Conservation (phyloP, 352 stramenopile genomes). For the Pythium rishiriense region DNA sequence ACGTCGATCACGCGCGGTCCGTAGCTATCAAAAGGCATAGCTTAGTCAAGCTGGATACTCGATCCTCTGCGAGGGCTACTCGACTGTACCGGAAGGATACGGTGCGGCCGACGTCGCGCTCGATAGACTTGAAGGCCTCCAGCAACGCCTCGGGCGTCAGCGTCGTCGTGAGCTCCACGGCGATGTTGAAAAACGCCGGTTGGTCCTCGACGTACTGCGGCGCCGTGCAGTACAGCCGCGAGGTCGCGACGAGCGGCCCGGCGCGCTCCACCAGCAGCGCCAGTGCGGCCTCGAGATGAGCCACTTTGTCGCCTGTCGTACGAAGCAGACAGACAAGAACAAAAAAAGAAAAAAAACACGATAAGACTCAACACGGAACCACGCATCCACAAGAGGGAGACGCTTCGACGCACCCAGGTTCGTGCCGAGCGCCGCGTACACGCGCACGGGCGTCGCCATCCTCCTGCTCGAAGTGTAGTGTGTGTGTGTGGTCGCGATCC, state of each 20-base stretch:
- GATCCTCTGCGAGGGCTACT: too few relatives aligned
- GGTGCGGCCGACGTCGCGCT: slow-evolving; percentile 86
- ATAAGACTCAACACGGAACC: not conserved
- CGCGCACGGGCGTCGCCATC: slow-evolving; percentile 20
- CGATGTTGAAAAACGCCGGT: slow-evolving; percentile 94
- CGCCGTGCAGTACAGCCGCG: slow-evolving; percentile 90
- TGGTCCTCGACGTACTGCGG: slow-evolving; percentile 96
- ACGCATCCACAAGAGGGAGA: not conserved
- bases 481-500: too few relatives aligned
- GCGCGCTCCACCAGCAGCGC: slow-evolving; percentile 46
- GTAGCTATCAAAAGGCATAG: too few relatives aligned
- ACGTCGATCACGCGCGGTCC: slow-evolving; percentile 94
- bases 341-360: not conserved
- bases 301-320: slow-evolving; percentile 72
- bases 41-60: too few relatives aligned
- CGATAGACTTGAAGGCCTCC: slow-evolving; percentile 86
- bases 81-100: slow-evolving; percentile 63
- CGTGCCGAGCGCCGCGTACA: slow-evolving; percentile 71
- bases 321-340: slow-evolving; percentile 1
- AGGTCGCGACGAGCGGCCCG: slow-evolving; percentile 75
- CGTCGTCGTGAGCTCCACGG: slow-evolving; percentile 84
- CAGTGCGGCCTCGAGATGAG: slow-evolving; percentile 66
- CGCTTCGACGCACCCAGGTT: slow-evolving; percentile 56
- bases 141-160: slow-evolving; percentile 81
- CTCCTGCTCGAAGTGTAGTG: slow-evolving; percentile 4